Evolutionary conservation across 2,329 filamentous ascomycete genomes (phyloP), one percentile per base, ranked within the genome.

Genomic region (Sarocladium oryzae): DNA sequence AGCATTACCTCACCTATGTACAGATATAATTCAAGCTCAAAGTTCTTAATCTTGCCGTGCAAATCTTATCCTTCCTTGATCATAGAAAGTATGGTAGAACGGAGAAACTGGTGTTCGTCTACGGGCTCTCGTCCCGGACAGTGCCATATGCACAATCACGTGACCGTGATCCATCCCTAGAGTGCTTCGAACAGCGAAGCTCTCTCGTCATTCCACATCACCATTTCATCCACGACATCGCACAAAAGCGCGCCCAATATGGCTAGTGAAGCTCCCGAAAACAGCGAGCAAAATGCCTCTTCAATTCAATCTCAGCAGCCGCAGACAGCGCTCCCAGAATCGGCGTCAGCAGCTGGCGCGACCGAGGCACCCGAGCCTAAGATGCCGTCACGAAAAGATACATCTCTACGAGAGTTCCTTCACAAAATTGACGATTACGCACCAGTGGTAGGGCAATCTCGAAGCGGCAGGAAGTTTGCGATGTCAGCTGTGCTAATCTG

Each of bases 341-440:
- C 53, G 21, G 61, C 67, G 52, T 59, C 65, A 55, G 65, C 65
- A 51, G 71, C 76, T 49, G 66, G 79, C 28, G 43, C 5, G 46
- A 73, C 71, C 36, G 66, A 76, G 9, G 66, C 70, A 5, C 68
- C 76, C 5, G 85, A 88, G 53, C 69, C 83, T 36, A 82, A 80
- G 62, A 73, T 88, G 56, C 84, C 87, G 1, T 85, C 85, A 50
- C 89, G 90, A 66, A 97, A 97, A 71, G 93, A 99, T 70, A 85
- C 86, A 18, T 95, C 88, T 35, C 73, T 99, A 57, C 87, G 91
- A 63, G 92, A 97, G 69, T 96, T 99, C 64, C 70, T 99, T 16
- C 80, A 81, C 57, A 96, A 96, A 76, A 97, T 99, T 86, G 93
- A 99, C 65, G 93, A 99, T 63, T 97, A 93, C 70, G 90, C 93